Conservation (phyloP, 495 filamentous ascomycete species). For the Penicillium soppii region DNA sequence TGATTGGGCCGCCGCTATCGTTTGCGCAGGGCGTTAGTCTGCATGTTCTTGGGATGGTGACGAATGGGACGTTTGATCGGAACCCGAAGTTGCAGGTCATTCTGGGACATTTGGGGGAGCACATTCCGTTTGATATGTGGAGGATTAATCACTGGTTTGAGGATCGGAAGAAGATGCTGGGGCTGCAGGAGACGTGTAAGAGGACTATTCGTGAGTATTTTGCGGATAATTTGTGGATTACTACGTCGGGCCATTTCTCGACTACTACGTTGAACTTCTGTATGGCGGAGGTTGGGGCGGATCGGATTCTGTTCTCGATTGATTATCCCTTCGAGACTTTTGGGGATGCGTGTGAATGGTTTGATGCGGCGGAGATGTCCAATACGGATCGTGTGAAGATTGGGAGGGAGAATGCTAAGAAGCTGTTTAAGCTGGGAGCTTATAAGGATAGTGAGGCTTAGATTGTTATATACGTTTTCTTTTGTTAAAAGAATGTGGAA, state of each 20-base stretch:
- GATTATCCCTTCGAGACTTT: constrained; percentile 56
- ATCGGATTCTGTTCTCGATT: constrained; percentile 50
- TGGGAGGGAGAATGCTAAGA: constrained; percentile 54
- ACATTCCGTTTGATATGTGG: constrained; percentile 63
- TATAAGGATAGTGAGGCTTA: constrained; percentile 41
- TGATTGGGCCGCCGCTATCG: constrained; percentile 43
- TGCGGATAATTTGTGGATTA: constrained; percentile 62
- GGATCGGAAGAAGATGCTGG: constrained; percentile 45
- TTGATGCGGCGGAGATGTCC: constrained; percentile 48
- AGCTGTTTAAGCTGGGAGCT: constrained; percentile 47
- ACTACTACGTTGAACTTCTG: constrained; percentile 53
- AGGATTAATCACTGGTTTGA: constrained; percentile 60
- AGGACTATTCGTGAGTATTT: constrained; percentile 58
- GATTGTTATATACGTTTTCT: neutral
- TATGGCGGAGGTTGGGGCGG: constrained; percentile 42
- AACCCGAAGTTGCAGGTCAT: constrained; percentile 59
- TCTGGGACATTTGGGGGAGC: constrained; percentile 67
- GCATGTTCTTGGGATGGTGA: constrained; percentile 52
- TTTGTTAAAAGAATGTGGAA: too few species aligned
- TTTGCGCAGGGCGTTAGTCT: constrained; percentile 52
- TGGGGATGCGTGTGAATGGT: constrained; percentile 54
- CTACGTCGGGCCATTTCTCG: constrained; percentile 61
- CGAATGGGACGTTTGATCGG: constrained; percentile 51
- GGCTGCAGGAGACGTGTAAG: constrained; percentile 43
- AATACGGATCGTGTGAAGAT: constrained; percentile 46